These are phyloP conservation scores for Santalum album DNA, from an alignment of 164 flowering plant species.

Conservation along the genomic window DNA sequence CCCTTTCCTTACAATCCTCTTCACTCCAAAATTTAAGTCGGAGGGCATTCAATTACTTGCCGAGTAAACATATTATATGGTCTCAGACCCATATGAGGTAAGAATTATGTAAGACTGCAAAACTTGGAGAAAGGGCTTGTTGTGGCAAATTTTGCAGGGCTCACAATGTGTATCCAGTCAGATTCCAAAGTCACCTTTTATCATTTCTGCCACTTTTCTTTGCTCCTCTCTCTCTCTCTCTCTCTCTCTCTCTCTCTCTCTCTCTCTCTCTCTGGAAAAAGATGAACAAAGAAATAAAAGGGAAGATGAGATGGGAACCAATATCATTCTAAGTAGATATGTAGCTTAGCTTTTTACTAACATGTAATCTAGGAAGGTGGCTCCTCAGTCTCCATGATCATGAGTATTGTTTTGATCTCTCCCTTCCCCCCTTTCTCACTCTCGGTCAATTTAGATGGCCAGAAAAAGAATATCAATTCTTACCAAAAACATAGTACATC, in stretches of 20 bases:
- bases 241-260: no score
- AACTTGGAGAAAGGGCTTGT: not conserved
- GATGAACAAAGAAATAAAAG: conserved; percentile 2
- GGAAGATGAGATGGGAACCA: conserved; percentile 20
- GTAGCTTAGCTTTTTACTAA: conserved; percentile 51
- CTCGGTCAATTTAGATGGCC: conserved; percentile 29
- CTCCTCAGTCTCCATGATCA: conserved; percentile 32
- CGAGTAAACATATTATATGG: conserved; percentile 17
- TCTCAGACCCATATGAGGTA: conserved; percentile 15
- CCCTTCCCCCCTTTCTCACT: no score
- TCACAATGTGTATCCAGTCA: not conserved
- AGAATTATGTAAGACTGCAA: conserved; percentile 15
- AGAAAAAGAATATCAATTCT: conserved; percentile 4
- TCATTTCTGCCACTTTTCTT: conserved; percentile 12
- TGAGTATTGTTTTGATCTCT: conserved; percentile 21
- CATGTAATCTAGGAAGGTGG: conserved; percentile 38
- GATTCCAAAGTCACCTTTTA: conserved; percentile 8
- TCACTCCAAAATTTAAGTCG: no score
- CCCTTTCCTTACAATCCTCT: not conserved
- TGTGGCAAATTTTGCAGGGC: conserved; percentile 3
- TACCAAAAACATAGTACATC: conserved; percentile 3
- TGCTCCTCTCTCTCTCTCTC: no score
- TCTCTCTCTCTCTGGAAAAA: conserved; percentile 10
- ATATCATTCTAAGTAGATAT: conserved; percentile 43
- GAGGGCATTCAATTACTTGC: not conserved